Percentiles rank a stretch among this genome's conserved stretches.
phyloP scores from a whole-genome alignment of 139 green algal species.

The Edaphochlamys debaryana region DNA sequence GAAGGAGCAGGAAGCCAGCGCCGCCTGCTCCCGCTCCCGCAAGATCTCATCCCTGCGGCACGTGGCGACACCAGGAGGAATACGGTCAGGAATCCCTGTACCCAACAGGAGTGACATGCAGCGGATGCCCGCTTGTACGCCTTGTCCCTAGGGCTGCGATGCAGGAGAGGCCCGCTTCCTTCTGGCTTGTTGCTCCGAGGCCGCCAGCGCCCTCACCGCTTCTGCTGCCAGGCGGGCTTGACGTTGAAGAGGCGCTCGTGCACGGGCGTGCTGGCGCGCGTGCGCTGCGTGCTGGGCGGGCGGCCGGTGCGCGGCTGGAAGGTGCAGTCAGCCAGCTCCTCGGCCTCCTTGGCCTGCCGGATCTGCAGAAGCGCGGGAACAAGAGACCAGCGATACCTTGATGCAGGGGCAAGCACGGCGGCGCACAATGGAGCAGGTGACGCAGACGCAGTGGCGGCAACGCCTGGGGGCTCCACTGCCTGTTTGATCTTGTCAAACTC shows the following conservation, averaged over 20 bases:
- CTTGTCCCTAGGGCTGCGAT: too few species aligned
- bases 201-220: constrained; percentile 3
- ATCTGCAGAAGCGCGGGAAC: constrained; percentile 9
- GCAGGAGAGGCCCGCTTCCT: too few species aligned
- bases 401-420: too few species aligned
- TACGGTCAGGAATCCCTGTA: too few species aligned
- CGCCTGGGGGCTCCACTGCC: too few species aligned
- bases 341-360: constrained; percentile 36
- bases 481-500: too few species aligned
- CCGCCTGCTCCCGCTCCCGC: constrained; percentile 32
- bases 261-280: constrained; percentile 4
- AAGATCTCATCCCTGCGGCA: constrained; percentile 42
- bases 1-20: constrained; percentile 51
- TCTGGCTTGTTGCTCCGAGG: not conserved
- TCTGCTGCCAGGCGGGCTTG: constrained; percentile 35
- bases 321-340: constrained; percentile 56
- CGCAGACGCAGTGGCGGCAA: too few species aligned
- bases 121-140: too few species aligned
- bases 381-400: too few species aligned
- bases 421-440: too few species aligned
- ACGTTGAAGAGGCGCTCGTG: constrained; percentile 40
- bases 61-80: too few species aligned
- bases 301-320: constrained; percentile 48
- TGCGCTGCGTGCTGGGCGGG: constrained; percentile 19
- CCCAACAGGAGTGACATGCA: too few species aligned